Conservation (phyloP, 257 asterid species). For the Lantana camara region DNA sequence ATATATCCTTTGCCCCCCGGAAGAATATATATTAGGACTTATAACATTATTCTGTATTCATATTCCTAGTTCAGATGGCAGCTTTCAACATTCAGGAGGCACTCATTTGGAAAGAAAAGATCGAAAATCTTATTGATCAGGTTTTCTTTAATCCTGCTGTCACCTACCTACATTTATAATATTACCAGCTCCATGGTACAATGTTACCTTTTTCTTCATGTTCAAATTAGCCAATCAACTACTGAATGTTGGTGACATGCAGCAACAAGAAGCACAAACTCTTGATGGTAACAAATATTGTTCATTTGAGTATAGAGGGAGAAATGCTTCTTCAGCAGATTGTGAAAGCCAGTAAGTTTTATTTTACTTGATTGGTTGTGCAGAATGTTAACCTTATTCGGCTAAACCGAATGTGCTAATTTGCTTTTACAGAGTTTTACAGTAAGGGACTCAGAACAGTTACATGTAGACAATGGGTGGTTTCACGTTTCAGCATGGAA, state of each 20-base stretch:
- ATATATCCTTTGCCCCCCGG: constrained; percentile 14
- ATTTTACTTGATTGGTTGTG: constrained; percentile 14
- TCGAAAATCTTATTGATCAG: constrained; percentile 90
- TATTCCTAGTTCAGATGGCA: constrained; percentile 74
- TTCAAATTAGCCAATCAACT: constrained; percentile 30
- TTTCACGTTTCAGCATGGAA: constrained; percentile 21
- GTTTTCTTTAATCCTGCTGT: constrained; percentile 40
- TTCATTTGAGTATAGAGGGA: constrained; percentile 77
- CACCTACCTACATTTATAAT: constrained; percentile 12
- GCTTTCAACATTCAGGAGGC: constrained; percentile 97
- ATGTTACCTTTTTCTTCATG: constrained; percentile 23
- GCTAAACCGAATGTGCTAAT: not conserved
- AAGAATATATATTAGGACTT: constrained; percentile 22
- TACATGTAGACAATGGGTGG: constrained; percentile 12
- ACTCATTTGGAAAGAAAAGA: constrained; percentile 81
- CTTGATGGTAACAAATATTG: constrained; percentile 56
- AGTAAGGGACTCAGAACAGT: not conserved
- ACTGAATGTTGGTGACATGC: constrained; percentile 41
- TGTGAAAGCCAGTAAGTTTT: constrained; percentile 84
- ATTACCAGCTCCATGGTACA: constrained; percentile 6
- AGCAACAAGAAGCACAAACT: constrained; percentile 80
- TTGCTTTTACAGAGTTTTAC: constrained; percentile 1
- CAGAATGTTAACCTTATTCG: constrained; percentile 12
- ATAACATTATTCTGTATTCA: constrained; percentile 5
- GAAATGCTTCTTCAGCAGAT: constrained; percentile 78